phyloP scores from a whole-genome alignment of 192 early-diverging fungal species.

The Backusella mclennaniae region DNA sequence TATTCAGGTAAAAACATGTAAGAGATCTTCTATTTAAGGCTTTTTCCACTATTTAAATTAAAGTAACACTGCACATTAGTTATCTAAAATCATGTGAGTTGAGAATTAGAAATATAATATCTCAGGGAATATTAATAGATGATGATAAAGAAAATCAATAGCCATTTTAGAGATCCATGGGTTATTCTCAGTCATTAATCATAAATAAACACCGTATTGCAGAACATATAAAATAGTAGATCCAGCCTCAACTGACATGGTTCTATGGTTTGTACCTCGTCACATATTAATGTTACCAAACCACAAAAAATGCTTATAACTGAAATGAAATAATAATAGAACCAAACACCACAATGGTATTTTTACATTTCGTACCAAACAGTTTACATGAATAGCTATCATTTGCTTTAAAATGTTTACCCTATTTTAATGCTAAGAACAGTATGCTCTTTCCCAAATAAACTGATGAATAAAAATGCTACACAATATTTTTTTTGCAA shows the following conservation, averaged over 20 bases:
- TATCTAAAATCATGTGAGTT: not conserved
- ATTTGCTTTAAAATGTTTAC: not conserved
- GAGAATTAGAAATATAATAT: not conserved
- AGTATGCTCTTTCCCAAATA: not conserved
- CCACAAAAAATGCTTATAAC: not conserved
- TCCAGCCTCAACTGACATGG: not conserved
- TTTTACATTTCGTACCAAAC: not conserved
- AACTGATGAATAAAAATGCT: slow-evolving; percentile 16
- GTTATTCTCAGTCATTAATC: not conserved
- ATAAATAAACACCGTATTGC: not conserved
- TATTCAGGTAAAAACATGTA: not conserved
- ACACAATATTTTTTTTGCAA: slow-evolving; percentile 19
- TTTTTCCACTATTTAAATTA: not conserved
- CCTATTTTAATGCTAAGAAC: not conserved
- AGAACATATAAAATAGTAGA: not conserved
- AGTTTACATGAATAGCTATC: not conserved
- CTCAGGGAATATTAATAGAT: not conserved
- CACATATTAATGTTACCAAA: not conserved
- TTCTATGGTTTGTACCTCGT: not conserved
- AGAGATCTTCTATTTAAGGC: not conserved
- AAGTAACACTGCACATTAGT: not conserved
- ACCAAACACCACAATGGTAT: not conserved
- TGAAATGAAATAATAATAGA: not conserved
- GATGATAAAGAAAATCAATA: not conserved
- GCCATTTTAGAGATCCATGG: not conserved